A percentile compares a stretch with the other conserved stretches of the same genome.
Conservation (phyloP, 2,329 filamentous ascomycete genomes). For the Colletotrichum tropicicola region DNA sequence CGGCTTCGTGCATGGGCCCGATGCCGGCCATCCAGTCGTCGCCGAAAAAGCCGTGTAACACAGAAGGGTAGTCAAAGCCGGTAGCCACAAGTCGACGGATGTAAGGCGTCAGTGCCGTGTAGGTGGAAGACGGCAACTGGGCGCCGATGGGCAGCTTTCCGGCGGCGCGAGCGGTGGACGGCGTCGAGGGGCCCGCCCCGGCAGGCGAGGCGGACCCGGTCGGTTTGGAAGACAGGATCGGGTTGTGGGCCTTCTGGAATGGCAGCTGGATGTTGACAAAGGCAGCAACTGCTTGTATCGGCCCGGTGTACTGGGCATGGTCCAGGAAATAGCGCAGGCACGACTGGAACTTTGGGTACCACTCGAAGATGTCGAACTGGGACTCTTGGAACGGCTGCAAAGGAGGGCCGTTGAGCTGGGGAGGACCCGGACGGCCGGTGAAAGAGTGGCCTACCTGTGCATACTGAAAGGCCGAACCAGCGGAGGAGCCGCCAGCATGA, state of each 20-base stretch:
- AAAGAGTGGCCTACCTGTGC: constrained; percentile 30
- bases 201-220: constrained; percentile 44
- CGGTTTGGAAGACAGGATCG: constrained; percentile 49
- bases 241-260: constrained; percentile 72
- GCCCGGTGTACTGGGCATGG: constrained; percentile 82
- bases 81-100: constrained; percentile 90
- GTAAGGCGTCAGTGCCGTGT: constrained; percentile 83
- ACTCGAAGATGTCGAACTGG: constrained; percentile 85
- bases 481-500: constrained; percentile 26
- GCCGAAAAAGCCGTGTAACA: constrained; percentile 98
- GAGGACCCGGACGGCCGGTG: background rate
- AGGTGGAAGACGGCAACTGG: constrained; percentile 38
- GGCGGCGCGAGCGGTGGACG: constrained; percentile 37
- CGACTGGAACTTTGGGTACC: constrained; percentile 90
- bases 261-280: constrained; percentile 93
- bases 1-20: constrained; percentile 84
- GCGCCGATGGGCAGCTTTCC: constrained; percentile 39
- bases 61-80: constrained; percentile 84
- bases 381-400: constrained; percentile 55
- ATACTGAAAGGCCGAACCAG: constrained; percentile 29
- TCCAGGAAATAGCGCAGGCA: constrained; percentile 94
- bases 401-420: constrained; percentile 22
- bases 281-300: constrained; percentile 87
- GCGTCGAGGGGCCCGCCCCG: constrained; percentile 39
- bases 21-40: constrained; percentile 87